Conservation (phyloP, 2,329 filamentous ascomycete genomes). For the Colletotrichum horii region DNA sequence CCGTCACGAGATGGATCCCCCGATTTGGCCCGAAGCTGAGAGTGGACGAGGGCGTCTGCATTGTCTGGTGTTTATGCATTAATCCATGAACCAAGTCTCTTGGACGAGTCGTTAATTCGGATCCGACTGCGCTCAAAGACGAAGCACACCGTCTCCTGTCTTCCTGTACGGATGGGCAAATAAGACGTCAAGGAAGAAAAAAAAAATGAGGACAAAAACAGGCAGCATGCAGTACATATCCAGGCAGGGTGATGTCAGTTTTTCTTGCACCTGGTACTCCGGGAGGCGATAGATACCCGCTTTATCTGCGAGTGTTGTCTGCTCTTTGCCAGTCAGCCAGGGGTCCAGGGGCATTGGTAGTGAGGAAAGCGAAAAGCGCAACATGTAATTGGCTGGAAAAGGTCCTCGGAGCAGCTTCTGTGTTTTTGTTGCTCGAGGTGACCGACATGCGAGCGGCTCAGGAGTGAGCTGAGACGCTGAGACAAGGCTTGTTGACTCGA, state of each 20-base stretch:
- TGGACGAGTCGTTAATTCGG: not conserved
- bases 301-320: constrained; percentile 18
- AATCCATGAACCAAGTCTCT: not conserved
- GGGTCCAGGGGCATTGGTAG: constrained; percentile 2
- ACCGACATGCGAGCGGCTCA: not conserved
- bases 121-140: not conserved
- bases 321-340: not conserved
- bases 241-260: constrained; percentile 13
- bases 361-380: not conserved
- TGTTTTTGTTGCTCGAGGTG: not conserved
- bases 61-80: not conserved
- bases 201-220: not conserved
- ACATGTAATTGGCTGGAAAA: not conserved
- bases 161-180: not conserved
- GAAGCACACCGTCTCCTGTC: not conserved
- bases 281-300: not conserved
- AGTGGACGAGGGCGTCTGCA: not conserved
- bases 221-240: not conserved
- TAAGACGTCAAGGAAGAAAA: not conserved
- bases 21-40: constrained; percentile 1
- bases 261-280: not conserved
- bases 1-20: not conserved
- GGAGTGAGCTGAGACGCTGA: not conserved
- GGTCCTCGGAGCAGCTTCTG: not conserved
- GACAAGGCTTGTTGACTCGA: not conserved